These are phyloP conservation scores for Lactarius pseudohatsudake DNA, from an alignment of 768 basidiomycete species.

Conservation along the genomic window DNA sequence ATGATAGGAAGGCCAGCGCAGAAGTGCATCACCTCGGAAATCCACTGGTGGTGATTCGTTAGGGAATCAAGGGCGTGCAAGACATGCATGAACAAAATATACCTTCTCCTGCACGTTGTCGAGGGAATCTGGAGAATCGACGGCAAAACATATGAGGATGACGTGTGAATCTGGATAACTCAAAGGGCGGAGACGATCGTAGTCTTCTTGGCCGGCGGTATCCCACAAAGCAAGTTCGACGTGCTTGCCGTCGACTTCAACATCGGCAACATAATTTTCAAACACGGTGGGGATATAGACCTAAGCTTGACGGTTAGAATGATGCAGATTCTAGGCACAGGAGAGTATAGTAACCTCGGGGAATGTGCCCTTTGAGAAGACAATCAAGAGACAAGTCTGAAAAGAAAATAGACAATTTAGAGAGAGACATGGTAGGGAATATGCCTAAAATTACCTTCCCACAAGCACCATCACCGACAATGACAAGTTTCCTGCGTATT, in stretches of 20 bases:
- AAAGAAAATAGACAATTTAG: neutral
- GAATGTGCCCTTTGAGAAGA: conserved; percentile 96
- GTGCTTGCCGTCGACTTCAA: conserved; percentile 97
- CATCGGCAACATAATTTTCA: conserved; percentile 99
- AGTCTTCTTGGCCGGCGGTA: conserved; percentile 99
- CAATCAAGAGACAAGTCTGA: conserved; percentile 63
- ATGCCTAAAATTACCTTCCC: conserved; percentile 65
- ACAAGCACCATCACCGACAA: conserved; percentile 97
- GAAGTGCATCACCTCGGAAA: conserved; percentile 98
- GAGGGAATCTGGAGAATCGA: conserved; percentile 96
- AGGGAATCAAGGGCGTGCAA: conserved; percentile 6
- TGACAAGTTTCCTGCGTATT: conserved; percentile 98
- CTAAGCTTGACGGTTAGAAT: conserved; percentile 41
- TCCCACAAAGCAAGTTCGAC: conserved; percentile 99
- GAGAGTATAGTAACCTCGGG: conserved; percentile 63
- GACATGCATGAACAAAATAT: conserved; percentile 33
- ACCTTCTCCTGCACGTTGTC: conserved; percentile 99
- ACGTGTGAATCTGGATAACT: conserved; percentile 99
- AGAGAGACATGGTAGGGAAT: neutral
- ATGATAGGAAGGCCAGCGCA: conserved; percentile 93
- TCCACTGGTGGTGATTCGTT: conserved; percentile 64
- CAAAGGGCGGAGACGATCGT: conserved; percentile 96
- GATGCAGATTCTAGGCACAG: neutral
- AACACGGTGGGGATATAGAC: conserved; percentile 99
- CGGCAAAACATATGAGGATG: conserved; percentile 98